Conservation (phyloP, 305 asterid genomes). For the Fraxinus sp. region DNA sequence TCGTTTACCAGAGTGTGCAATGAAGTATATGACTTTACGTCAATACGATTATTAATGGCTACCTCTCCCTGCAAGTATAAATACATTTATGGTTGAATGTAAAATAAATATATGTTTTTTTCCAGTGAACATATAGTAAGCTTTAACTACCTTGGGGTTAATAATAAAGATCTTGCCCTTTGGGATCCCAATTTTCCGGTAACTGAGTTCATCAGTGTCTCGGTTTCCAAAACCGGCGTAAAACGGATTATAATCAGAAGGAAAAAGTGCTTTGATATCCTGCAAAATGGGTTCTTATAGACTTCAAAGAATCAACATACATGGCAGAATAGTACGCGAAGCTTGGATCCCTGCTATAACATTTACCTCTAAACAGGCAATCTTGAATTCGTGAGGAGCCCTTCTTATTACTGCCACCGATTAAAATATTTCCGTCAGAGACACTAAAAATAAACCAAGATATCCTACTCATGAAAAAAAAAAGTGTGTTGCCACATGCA, state of each 20-base stretch:
- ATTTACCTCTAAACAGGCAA: constrained; percentile 94
- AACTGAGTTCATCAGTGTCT: constrained; percentile 96
- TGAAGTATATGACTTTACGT: constrained; percentile 91
- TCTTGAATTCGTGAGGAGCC: constrained; percentile 99
- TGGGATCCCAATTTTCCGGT: constrained; percentile 94
- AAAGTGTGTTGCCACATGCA: background rate
- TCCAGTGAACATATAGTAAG: background rate
- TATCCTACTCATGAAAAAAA: background rate
- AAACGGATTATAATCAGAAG: constrained; percentile 88
- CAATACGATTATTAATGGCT: constrained; percentile 82
- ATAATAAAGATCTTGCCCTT: constrained; percentile 97
- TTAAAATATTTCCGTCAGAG: constrained; percentile 28
- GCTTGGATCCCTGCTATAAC: background rate
- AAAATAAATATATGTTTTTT: background rate
- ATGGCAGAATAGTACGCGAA: background rate
- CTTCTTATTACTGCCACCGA: constrained; percentile 78
- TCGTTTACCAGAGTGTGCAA: constrained; percentile 88
- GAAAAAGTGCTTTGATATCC: constrained; percentile 97
- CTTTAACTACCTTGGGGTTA: constrained; percentile 74
- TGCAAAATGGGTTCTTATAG: constrained; percentile 31
- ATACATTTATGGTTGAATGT: background rate
- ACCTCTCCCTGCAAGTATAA: constrained; percentile 77
- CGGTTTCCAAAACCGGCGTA: constrained; percentile 98
- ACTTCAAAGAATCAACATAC: background rate
- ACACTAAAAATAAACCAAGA: background rate